Conservation (phyloP, 805 yeast species). For the Ogataea sp. region DNA sequence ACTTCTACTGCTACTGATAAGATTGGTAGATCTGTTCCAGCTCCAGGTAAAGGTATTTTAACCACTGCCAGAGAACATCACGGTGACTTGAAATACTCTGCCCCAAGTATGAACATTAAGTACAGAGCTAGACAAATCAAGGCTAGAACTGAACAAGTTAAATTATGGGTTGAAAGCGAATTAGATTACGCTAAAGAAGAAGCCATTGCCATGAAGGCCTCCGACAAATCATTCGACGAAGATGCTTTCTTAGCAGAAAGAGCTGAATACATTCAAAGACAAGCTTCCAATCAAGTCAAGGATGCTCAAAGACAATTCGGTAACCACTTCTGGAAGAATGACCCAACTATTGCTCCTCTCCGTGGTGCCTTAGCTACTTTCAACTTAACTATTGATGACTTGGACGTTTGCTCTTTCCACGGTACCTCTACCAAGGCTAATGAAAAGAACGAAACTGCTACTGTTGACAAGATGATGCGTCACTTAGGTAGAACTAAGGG, state of each 20-base stretch:
- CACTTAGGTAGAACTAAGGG: conserved; percentile 97
- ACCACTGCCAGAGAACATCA: conserved; percentile 95
- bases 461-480: conserved; percentile 85
- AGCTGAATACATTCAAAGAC: conserved; percentile 78
- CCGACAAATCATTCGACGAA: conserved; percentile 43
- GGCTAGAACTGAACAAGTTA: conserved; percentile 68
- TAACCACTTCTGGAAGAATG: conserved; percentile 84
- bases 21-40: conserved; percentile 98
- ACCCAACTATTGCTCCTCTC: conserved; percentile 92
- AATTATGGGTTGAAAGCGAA: conserved; percentile 81
- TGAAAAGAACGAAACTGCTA: conserved; percentile 94
- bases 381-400: conserved; percentile 88
- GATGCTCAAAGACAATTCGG: conserved; percentile 94
- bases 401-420: conserved; percentile 96
- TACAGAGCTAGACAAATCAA: conserved; percentile 91
- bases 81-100: conserved; percentile 67
- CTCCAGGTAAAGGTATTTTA: conserved; percentile 99
- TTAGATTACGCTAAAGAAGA: conserved; percentile 62
- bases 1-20: conserved; percentile 97
- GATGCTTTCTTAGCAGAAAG: conserved; percentile 67
- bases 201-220: conserved; percentile 41
- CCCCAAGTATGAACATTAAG: conserved; percentile 78
- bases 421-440: conserved; percentile 99
- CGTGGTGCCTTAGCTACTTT: conserved; percentile 95
- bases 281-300: conserved; percentile 74